phyloP scores from a whole-genome alignment of 2,329 filamentous ascomycete species.

The Metarhizium sp. region DNA sequence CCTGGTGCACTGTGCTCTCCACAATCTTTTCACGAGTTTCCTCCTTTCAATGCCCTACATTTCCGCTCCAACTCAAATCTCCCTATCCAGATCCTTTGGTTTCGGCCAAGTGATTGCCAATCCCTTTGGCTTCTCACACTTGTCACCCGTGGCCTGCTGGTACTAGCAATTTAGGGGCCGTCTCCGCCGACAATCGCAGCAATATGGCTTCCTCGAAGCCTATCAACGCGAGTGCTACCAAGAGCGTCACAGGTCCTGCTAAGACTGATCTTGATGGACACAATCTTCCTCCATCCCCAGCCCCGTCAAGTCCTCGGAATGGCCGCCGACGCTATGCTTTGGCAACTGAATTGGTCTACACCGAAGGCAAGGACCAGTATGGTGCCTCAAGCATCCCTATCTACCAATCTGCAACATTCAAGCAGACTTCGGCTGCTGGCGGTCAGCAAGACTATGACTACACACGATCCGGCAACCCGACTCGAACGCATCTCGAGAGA shows the following conservation, averaged over 20 bases:
- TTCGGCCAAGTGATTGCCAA: not conserved
- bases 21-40: not conserved
- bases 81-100: not conserved
- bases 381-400: constrained; percentile 94
- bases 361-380: constrained; percentile 93
- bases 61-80: not conserved
- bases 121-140: not conserved
- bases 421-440: constrained; percentile 72
- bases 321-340: constrained; percentile 80
- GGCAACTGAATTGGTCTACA: constrained; percentile 93
- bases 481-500: constrained; percentile 87
- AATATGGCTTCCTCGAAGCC: constrained; percentile 1
- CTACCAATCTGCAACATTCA: constrained; percentile 98
- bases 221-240: not conserved
- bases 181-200: not conserved
- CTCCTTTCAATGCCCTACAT: not conserved
- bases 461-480: constrained; percentile 94
- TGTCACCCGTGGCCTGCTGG: not conserved
- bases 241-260: constrained; percentile 8
- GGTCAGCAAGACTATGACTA: constrained; percentile 92
- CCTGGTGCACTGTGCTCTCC: not conserved
- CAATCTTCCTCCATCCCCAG: constrained; percentile 80
- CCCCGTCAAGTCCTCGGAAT: constrained; percentile 80
- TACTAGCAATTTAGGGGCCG: not conserved
- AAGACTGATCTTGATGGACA: constrained; percentile 74